These are phyloP conservation scores for Apiospora arundinis DNA, from an alignment of 2,329 filamentous ascomycete species.

Conservation along the genomic window DNA sequence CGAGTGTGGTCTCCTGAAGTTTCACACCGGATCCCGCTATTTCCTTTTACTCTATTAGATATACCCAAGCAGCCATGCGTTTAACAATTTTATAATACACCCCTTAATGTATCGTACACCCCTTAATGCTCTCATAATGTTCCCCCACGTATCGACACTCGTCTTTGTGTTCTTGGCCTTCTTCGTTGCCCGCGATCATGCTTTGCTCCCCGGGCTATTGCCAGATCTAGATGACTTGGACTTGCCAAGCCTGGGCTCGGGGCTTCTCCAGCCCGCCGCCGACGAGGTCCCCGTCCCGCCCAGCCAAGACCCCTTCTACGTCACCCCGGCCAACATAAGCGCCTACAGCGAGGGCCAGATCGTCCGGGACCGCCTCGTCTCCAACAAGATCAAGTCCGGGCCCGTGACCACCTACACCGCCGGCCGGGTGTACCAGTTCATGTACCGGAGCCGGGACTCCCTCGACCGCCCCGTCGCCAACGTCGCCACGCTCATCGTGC, in stretches of 20 bases:
- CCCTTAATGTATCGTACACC: neutral
- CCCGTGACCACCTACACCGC: neutral
- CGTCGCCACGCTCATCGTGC: neutral
- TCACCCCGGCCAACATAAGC: neutral
- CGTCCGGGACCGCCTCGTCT: neutral
- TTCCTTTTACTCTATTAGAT: neutral
- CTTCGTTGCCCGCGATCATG: neutral
- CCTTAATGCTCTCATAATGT: neutral
- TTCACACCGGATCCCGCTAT: neutral
- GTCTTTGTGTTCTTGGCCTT: neutral
- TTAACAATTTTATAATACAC: neutral
- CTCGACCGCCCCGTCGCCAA: neutral
- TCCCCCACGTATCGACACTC: neutral
- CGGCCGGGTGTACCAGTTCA: neutral
- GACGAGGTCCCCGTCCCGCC: neutral
- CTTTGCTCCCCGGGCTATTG: neutral
- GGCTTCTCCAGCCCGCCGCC: neutral
- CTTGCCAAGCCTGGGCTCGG: neutral
- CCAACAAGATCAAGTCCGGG: neutral
- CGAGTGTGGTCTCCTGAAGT: neutral
- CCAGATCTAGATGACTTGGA: neutral
- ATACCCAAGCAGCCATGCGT: neutral
- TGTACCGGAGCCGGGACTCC: neutral
- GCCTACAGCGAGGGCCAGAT: neutral
- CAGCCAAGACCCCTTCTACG: slow-evolving; percentile 8